These are phyloP conservation scores for Syzygium syzygioides DNA, from an alignment of 441 rosid genomes.

Conservation along the genomic window DNA sequence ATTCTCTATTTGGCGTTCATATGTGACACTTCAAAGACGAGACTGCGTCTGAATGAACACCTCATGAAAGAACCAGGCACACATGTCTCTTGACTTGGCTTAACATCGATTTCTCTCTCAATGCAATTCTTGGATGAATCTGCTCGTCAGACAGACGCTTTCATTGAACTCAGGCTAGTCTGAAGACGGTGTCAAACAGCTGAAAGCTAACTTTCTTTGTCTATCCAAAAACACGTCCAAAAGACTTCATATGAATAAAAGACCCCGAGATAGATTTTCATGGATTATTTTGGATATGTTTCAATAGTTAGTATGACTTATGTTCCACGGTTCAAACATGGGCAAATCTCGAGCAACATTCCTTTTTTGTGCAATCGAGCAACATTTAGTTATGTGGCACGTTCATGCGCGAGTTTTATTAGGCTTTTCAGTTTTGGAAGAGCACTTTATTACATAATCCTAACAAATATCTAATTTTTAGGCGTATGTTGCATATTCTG, in stretches of 20 bases:
- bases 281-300: not conserved
- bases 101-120: not conserved
- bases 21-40: not conserved
- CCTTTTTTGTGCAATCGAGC: not conserved
- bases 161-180: not conserved
- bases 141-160: not conserved
- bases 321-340: not conserved
- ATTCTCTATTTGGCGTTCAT: not conserved
- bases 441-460: not conserved
- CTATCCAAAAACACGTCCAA: not conserved
- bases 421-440: not conserved
- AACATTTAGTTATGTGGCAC: not conserved
- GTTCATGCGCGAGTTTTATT: not conserved
- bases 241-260: not conserved
- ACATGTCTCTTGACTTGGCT: not conserved
- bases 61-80: not conserved
- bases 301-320: not conserved
- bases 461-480: not conserved
- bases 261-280: not conserved
- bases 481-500: not conserved
- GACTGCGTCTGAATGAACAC: not conserved
- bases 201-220: not conserved
- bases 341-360: not conserved
- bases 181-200: not conserved
- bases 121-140: not conserved